Percentiles rank a stretch among this genome's conserved stretches.
phyloP scores from a whole-genome alignment of 441 rosid species.

The Aleurites moluccanus region DNA sequence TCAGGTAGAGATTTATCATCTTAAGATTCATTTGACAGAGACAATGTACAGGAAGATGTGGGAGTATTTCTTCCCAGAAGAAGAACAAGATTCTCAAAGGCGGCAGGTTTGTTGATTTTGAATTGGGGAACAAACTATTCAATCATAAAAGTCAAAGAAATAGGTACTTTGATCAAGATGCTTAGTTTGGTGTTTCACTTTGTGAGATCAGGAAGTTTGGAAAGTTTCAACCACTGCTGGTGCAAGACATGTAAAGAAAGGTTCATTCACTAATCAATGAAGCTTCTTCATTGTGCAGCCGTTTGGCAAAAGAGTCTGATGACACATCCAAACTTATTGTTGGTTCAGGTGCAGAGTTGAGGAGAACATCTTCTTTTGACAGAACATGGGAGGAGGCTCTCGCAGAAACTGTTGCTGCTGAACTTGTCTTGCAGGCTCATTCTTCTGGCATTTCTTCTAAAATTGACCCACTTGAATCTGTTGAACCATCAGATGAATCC shows the following conservation, averaged over 20 bases:
- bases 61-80: constrained; percentile 95
- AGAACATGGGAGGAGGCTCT: constrained; percentile 95
- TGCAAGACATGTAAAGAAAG: constrained; percentile 86
- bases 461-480: constrained; percentile 41
- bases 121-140: constrained; percentile 17
- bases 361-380: constrained; percentile 95
- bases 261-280: constrained; percentile 47
- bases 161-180: constrained; percentile 8
- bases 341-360: constrained; percentile 56
- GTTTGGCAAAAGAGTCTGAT: constrained; percentile 60
- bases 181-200: constrained; percentile 23
- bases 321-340: constrained; percentile 46
- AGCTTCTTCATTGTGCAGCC: constrained; percentile 53
- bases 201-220: constrained; percentile 82
- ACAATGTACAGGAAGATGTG: constrained; percentile 96
- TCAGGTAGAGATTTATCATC: constrained; percentile 96
- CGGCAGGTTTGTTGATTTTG: constrained; percentile 65
- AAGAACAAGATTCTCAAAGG: constrained; percentile 94
- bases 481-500: constrained; percentile 75
- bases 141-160: not conserved
- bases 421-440: constrained; percentile 76
- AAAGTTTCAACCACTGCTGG: constrained; percentile 94
- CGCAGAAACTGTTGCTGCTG: constrained; percentile 93
- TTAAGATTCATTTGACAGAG: constrained; percentile 94
- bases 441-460: constrained; percentile 50